Evolutionary conservation across 768 basidiomycete species (phyloP), one percentile per base, ranked within the genome.

Genomic region (Auriscalpium orientale): DNA sequence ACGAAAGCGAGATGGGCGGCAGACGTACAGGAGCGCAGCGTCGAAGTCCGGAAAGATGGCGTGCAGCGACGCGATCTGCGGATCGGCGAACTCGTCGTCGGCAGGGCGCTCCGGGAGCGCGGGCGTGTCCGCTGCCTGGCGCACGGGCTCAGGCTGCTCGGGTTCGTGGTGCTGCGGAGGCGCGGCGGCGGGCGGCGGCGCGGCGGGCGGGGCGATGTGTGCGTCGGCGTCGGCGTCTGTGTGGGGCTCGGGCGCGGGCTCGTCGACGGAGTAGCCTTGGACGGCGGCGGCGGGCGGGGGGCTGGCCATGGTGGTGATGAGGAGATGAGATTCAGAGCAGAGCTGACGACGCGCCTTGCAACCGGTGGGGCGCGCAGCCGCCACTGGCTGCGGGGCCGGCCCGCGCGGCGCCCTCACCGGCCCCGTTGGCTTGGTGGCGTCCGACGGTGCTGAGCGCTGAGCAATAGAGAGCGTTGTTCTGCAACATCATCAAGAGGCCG

Each of bases 1-100:
- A 16, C n/a, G 16, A 38, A 13, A 20, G 13, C 13, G 12, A 5
- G 13, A 5, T 20, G 15, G 20, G 7, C 20, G 8, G 16, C 33
- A 15, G 12, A 13, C 59, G 36, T 38, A 62, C 61, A 62, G 38
- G 40, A 61, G 34, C 38, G 50, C 45, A 1, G 61, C 61, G 48
- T 62, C 61, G 51, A 53, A 62, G 37, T 60, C 59, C 34, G 61
- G 61, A 49, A 62, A 62, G 59, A 62, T 62, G 1, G 56, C 51
- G 38, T 62, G 61, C 36, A 62, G 56, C 28, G 37, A 3, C 13
- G 59, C 56, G 34, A 62, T 57, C 54, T 61, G 61, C 1, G 58
- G 59, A 51, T 62, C 56, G 4, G 56, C 53, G 50, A 62, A 62
- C 51, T 60, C 59, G 33, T 60, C 58, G 20, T 44, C 47, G 11